phyloP scores from a whole-genome alignment of 2,329 filamentous ascomycete species.

The Trichophyton benhamiae region DNA sequence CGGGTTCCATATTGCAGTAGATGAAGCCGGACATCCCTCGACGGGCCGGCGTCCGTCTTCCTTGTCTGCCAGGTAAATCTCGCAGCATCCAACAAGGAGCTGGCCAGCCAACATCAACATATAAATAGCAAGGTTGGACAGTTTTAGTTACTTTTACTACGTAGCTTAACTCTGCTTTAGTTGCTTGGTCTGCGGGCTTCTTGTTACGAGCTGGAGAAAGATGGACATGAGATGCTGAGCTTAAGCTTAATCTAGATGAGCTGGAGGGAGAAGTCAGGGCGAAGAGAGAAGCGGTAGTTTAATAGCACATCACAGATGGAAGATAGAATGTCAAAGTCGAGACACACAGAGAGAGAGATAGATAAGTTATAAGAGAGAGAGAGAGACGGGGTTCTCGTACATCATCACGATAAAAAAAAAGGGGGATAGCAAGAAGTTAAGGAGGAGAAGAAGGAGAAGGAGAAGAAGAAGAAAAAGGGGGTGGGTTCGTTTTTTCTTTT shows the following conservation, averaged over 20 bases:
- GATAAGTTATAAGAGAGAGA: background rate
- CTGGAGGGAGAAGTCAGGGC: background rate
- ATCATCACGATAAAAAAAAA: background rate
- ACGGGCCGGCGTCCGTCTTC: background rate
- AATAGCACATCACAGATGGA: background rate
- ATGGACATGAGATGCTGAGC: no score
- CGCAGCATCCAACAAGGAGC: background rate
- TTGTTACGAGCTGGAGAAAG: no score
- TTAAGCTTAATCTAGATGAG: background rate
- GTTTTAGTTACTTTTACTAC: no score
- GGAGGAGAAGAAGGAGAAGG: background rate
- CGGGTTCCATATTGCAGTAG: background rate
- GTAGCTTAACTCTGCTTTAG: background rate
- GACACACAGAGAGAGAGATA: background rate
- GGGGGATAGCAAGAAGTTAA: background rate
- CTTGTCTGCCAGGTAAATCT: background rate
- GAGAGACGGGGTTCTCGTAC: constrained; percentile 1
- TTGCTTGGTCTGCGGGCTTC: background rate
- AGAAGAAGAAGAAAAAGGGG: background rate
- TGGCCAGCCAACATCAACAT: no score
- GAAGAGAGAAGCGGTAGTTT: background rate
- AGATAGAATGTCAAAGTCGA: background rate
- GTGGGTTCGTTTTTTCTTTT: background rate
- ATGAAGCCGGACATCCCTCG: background rate
- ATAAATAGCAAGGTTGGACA: no score